Evolutionary conservation across 2,329 filamentous ascomycete genomes (phyloP).

Genomic region (Pseudogymnoascus sp.): DNA sequence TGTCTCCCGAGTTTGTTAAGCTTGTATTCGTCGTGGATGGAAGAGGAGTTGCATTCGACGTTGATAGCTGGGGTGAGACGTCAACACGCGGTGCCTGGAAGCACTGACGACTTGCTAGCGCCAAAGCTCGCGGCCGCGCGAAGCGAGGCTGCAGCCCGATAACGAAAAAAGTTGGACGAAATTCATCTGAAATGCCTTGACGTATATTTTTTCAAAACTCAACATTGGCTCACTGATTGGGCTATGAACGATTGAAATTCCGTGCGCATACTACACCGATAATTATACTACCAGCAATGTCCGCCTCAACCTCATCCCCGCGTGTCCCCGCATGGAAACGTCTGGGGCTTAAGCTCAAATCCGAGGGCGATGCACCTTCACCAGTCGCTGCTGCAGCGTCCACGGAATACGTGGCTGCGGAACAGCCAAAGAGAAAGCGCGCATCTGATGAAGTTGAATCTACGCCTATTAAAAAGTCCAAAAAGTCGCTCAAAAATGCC

Average conservation of each 20-base stretch:
- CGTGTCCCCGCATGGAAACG: slow-evolving; percentile 51
- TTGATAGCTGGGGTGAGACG: slow-evolving; percentile 10
- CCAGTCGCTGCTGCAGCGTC: slow-evolving; percentile 17
- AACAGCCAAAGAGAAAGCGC: slow-evolving; percentile 19
- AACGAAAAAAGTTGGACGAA: slow-evolving; percentile 10
- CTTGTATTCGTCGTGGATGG: slow-evolving; percentile 1
- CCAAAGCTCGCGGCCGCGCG: slow-evolving; percentile 10
- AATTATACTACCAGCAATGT: slow-evolving; percentile 9
- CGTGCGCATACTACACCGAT: background rate
- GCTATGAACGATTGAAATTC: slow-evolving; percentile 6
- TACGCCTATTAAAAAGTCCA: slow-evolving; percentile 22
- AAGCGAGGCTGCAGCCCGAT: slow-evolving; percentile 10
- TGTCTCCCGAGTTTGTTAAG: background rate
- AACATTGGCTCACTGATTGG: slow-evolving; percentile 3
- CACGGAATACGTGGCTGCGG: slow-evolving; percentile 12
- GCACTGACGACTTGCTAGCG: slow-evolving; percentile 6
- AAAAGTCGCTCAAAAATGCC: slow-evolving; percentile 15
- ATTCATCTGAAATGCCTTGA: background rate
- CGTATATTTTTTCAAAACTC: slow-evolving; percentile 3
- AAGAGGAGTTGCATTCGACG: background rate
- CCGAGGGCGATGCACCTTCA: slow-evolving; percentile 32
- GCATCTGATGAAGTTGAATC: slow-evolving; percentile 14
- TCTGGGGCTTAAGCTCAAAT: slow-evolving; percentile 51
- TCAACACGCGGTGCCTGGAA: slow-evolving; percentile 11
- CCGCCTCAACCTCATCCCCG: slow-evolving; percentile 12